A percentile compares a stretch with the other conserved stretches of the same genome.
phyloP scores from a whole-genome alignment of 2,329 filamentous ascomycete species.

The Orbilia ellipsospora region DNA sequence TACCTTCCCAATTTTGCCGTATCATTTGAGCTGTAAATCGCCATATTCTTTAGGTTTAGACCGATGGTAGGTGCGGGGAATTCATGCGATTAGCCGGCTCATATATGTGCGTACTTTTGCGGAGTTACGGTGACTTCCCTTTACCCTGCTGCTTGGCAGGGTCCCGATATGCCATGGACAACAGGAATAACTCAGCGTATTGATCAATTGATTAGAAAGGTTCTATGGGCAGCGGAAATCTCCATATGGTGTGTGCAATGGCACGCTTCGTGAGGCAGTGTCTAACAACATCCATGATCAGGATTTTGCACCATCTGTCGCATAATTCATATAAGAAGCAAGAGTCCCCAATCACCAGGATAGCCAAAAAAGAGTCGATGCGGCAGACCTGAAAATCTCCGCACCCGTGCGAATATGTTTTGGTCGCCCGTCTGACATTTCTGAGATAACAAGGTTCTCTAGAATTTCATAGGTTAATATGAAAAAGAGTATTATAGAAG shows the following conservation, averaged over 20 bases:
- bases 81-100: slow-evolving; percentile 21
- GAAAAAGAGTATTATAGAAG: not conserved
- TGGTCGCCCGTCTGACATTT: not conserved
- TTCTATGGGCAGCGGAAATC: slow-evolving; percentile 4
- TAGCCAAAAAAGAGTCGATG: slow-evolving; percentile 4
- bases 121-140: slow-evolving; percentile 2
- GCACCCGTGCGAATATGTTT: slow-evolving; percentile 13
- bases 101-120: slow-evolving; percentile 16
- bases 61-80: slow-evolving; percentile 21
- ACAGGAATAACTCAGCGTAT: slow-evolving; percentile 26
- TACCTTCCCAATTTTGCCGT: slow-evolving; percentile 46
- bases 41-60: not conserved
- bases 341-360: slow-evolving; percentile 7
- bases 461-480: too few species aligned
- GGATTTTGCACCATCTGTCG: not conserved
- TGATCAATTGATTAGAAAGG: slow-evolving; percentile 12
- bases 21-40: slow-evolving; percentile 36
- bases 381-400: slow-evolving; percentile 11
- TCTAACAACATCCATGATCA: not conserved
- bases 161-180: slow-evolving; percentile 7
- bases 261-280: slow-evolving; percentile 11
- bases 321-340: slow-evolving; percentile 27
- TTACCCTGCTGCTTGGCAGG: slow-evolving; percentile 23
- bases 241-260: slow-evolving; percentile 9
- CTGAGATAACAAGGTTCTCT: too few species aligned